Base-by-base conservation (phyloP, 768 basidiomycete genomes). In the Coprinopsis strossmayeri region DNA sequence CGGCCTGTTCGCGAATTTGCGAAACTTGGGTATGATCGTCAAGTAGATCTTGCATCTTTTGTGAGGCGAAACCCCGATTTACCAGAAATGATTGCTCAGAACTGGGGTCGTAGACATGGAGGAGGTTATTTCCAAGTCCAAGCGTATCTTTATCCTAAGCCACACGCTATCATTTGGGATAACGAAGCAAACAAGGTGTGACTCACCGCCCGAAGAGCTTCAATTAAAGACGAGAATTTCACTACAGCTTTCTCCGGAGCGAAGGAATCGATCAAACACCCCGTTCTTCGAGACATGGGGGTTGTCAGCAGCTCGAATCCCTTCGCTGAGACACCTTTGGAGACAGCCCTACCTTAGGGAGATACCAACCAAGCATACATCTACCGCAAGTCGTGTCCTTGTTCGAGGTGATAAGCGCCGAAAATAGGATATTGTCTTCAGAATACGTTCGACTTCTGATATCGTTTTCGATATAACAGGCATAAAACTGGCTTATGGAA, bases 251-350 rank as follows among this genome's bases (percentile, higher is more conserved):
- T 25, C 15, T 21, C 25, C 21, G 46, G 46, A 12, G 35, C n/a
- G 26, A 47, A 47, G 13, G 23, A 37, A 25, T 47, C 46, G 21
- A 47, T 39, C 35, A 47, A 38, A 38, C 46, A 47, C n/a, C 46
- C 46, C 25, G 46, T 47, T 39, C 46, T 47, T 34, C 12, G 18
- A n/a, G 21, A 13, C 23, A 25, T 18, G 23, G 21, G 5, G 15
- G 17, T 46, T 11, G n/a, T n/a, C n/a, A 28, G 17, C 9, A 26
- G 24, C 18, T n/a, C n/a, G n/a, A n/a, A n/a, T n/a, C n/a, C n/a
- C n/a, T n/a, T n/a, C n/a, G n/a, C n/a, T n/a, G n/a, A 44, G 13
- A 15, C 26, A 26, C 13, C 10, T 23, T 43, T 43, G 44, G 17
- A 18, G 7, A 9, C 20, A 9, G 20, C 15, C 38, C 3, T 45